These are phyloP conservation scores for Quercus robur DNA, from an alignment of 306 rosid genomes.

Conservation along the genomic window DNA sequence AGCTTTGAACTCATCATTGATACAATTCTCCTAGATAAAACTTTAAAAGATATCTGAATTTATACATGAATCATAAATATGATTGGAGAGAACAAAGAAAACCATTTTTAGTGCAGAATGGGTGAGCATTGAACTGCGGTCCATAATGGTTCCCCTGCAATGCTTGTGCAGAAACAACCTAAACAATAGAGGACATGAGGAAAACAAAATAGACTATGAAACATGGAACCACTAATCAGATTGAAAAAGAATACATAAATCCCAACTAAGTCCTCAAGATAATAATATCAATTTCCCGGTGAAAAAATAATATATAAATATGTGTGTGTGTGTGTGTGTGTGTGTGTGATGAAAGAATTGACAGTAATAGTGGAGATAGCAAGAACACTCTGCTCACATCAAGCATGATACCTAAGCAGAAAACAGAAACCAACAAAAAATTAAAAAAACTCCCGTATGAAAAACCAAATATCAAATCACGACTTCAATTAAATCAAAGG, in stretches of 20 bases:
- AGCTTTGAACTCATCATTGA: background rate
- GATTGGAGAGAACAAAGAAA: conserved; percentile 12
- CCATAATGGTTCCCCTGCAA: conserved; percentile 53
- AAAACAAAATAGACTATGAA: conserved; percentile 3
- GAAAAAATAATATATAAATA: too few species aligned
- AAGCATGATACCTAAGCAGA: too few species aligned
- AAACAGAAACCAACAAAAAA: background rate
- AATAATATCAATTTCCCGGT: background rate
- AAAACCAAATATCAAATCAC: background rate
- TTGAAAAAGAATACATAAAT: background rate
- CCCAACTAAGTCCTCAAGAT: background rate
- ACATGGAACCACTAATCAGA: conserved; percentile 4
- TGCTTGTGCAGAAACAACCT: conserved; percentile 75
- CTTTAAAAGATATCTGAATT: too few species aligned
- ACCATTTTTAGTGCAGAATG: conserved; percentile 73
- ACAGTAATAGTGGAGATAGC: background rate
- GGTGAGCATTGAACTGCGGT: conserved; percentile 48
- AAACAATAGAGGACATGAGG: conserved; percentile 24
- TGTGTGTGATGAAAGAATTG: background rate
- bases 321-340: too few species aligned
- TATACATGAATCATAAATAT: background rate
- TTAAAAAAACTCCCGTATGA: background rate
- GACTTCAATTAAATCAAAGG: background rate
- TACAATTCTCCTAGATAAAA: too few species aligned
- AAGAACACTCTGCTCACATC: background rate